Evolutionary conservation across 148 eudicot genomes (phyloP), one percentile per base, ranked within the genome.

Genomic region (Diospyros lotus): DNA sequence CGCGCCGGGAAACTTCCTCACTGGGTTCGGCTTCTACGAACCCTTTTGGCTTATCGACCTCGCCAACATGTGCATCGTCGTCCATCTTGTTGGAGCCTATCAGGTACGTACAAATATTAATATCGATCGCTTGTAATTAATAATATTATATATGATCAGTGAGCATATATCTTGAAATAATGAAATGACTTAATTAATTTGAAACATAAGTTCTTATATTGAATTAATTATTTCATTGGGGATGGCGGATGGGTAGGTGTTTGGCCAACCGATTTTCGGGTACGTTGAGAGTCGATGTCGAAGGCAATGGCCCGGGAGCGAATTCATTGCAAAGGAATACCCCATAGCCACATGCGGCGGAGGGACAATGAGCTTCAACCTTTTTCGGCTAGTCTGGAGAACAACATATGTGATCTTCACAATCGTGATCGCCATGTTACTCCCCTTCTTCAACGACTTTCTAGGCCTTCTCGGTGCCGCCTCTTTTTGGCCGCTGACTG

Each of bases 11-110:
- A 86, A 93, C 66, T 85, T 89, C 39, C 75, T 93, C 7, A 87
- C 93, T 3, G 96, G 90, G 18, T 89, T 91, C 6, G 89, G 92
- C 2, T 89, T 87, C 72, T 93, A 81, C 55, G 90, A 93, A 9
- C 92, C 98, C 2, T 93, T 80, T 59, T 93, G 98, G 98, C 96
- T 93, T 39, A 58, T 93, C 43, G 92, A 87, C 73, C 17, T 87
- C 0, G 98, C 92, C 6, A 90, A 93, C 64, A 18, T 82, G 5
- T 87, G 86, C 84, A 89, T 93, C 8, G 82, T 74, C 13, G 66
- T 91, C 62, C 96, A 93, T 79, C 89, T 90, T 17, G 53, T 88
- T 56, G 92, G 93, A 11, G 91, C 93, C 11, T 93, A 89, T 54
- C 97, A 93, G 93, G 97, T 92, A 81, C 3, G 9, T 9, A 70